These are phyloP conservation scores for Cercospora sp. DNA, from an alignment of 2,329 filamentous ascomycete genomes.

Conservation along the genomic window DNA sequence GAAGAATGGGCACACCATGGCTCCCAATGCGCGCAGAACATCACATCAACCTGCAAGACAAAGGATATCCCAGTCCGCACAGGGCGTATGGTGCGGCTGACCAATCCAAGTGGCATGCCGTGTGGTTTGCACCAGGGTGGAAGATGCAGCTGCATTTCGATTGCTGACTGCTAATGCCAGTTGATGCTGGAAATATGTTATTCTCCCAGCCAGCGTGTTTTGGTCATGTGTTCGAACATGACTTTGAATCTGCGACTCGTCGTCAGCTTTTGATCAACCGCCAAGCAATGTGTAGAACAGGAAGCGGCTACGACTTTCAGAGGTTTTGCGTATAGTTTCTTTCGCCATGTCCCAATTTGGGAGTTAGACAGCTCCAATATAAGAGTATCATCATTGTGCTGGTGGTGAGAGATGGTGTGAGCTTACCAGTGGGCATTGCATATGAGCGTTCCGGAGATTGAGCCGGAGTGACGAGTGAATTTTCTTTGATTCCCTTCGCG, in stretches of 20 bases:
- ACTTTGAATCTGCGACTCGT: neutral
- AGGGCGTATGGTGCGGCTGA: neutral
- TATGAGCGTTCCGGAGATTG: neutral
- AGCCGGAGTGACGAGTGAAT: neutral
- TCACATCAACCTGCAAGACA: neutral
- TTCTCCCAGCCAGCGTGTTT: neutral
- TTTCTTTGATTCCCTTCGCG: neutral
- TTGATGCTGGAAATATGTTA: neutral
- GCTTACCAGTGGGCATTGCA: constrained; percentile 1
- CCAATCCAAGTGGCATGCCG: neutral
- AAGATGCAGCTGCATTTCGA: neutral
- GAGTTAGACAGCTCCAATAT: constrained; percentile 38
- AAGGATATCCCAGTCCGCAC: neutral
- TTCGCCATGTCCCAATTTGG: constrained; percentile 28
- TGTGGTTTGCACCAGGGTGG: neutral
- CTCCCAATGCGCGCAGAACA: neutral
- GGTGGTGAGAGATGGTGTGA: neutral
- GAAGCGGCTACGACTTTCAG: constrained; percentile 10
- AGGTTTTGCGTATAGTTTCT: constrained; percentile 31
- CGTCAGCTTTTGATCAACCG: neutral
- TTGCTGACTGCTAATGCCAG: neutral
- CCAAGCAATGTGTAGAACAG: neutral
- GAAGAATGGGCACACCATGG: neutral
- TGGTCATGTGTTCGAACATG: neutral
- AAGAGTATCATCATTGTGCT: constrained; percentile 26